These are phyloP conservation scores for Penicillium sp. DNA, from an alignment of 2,329 filamentous ascomycete species.

Conservation along the genomic window DNA sequence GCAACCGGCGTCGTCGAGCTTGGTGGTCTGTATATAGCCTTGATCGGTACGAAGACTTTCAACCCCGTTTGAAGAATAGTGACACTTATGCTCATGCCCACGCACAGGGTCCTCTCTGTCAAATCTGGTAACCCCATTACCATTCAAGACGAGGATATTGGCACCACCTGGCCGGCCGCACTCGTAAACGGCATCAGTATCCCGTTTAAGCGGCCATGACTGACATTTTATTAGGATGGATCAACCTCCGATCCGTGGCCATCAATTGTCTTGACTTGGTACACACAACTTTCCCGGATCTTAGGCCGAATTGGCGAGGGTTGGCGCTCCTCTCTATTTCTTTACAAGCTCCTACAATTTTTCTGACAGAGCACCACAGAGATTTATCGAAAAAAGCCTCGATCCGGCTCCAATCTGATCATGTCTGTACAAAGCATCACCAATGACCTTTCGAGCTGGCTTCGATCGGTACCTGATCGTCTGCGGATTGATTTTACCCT, in stretches of 20 bases:
- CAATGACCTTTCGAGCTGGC: conserved; percentile 53
- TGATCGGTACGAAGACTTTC: conserved; percentile 41
- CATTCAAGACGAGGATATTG: conserved; percentile 58
- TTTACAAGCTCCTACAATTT: neutral
- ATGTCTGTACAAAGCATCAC: conserved; percentile 55
- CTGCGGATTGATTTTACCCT: conserved; percentile 53
- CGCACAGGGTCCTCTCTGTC: conserved; percentile 49
- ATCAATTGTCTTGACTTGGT: conserved; percentile 53
- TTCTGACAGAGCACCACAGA: conserved; percentile 23
- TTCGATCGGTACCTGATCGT: conserved; percentile 49
- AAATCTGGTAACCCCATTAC: conserved; percentile 59
- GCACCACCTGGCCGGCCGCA: conserved; percentile 40
- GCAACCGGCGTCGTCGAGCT: conserved; percentile 54
- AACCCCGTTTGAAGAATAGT: neutral
- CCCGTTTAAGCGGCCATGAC: neutral
- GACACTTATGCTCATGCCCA: conserved; percentile 2
- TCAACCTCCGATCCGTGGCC: conserved; percentile 39
- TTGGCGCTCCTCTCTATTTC: conserved; percentile 5
- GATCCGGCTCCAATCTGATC: conserved; percentile 52
- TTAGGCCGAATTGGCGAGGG: conserved; percentile 52
- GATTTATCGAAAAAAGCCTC: conserved; percentile 53
- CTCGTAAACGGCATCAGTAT: conserved; percentile 21
- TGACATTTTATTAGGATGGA: conserved; percentile 14
- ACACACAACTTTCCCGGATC: conserved; percentile 56
- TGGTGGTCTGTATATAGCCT: conserved; percentile 62